A percentile compares a stretch with the other conserved stretches of the same genome.
These are phyloP conservation scores for Umbelopsis isabellina DNA, from an alignment of 192 early-diverging fungal species.

Conservation along the genomic window DNA sequence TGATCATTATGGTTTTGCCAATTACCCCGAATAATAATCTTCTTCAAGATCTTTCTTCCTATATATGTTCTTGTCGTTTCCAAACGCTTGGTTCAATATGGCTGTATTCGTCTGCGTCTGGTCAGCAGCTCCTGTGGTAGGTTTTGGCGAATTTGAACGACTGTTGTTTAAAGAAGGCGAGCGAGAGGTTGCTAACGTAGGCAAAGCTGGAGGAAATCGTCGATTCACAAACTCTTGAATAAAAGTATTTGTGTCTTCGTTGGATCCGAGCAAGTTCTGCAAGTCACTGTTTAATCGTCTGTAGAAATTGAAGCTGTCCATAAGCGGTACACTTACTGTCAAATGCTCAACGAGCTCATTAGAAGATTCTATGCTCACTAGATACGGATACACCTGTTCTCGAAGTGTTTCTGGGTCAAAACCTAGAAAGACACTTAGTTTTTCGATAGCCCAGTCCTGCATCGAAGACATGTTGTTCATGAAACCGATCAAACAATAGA, in stretches of 20 bases:
- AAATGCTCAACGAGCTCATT: slow-evolving; percentile 34
- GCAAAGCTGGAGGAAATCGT: slow-evolving; percentile 31
- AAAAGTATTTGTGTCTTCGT: slow-evolving; percentile 29
- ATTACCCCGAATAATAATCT: slow-evolving; percentile 25
- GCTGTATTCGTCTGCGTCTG: neutral
- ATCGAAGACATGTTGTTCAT: slow-evolving; percentile 1
- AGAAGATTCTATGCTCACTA: slow-evolving; percentile 32
- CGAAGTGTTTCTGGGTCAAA: slow-evolving; percentile 42
- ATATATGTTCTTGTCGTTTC: slow-evolving; percentile 28
- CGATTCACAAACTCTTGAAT: slow-evolving; percentile 37
- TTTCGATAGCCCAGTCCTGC: slow-evolving; percentile 39
- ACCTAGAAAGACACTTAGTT: slow-evolving; percentile 41
- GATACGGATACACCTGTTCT: slow-evolving; percentile 42
- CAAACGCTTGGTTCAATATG: neutral
- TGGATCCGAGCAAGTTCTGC: slow-evolving; percentile 36
- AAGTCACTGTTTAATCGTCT: neutral
- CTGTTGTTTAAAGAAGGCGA: too few relatives aligned
- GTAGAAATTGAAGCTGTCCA: neutral
- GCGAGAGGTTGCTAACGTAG: neutral
- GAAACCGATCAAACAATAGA: too few relatives aligned
- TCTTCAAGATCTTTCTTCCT: slow-evolving; percentile 29
- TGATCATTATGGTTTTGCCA: neutral
- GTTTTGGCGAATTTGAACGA: neutral
- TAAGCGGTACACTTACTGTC: slow-evolving; percentile 21
- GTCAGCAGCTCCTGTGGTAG: neutral